phyloP scores from a whole-genome alignment of 2,329 filamentous ascomycete genomes.

The Stemphylium vesicarium region DNA sequence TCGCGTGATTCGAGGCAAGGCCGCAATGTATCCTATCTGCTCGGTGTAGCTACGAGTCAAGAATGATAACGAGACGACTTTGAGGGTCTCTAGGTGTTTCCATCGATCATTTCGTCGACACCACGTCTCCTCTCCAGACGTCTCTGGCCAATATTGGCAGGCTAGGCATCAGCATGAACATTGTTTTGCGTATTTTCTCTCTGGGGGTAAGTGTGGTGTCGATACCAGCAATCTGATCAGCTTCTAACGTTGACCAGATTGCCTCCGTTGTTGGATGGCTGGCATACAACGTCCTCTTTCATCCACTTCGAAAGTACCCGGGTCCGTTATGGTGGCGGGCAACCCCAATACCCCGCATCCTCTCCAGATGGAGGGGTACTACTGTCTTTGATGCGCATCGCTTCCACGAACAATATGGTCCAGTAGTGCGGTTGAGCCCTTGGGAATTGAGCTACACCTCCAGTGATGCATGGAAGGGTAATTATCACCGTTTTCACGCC shows the following conservation, averaged over 20 bases:
- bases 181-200: not conserved
- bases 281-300: slow-evolving; percentile 1
- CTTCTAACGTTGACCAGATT: not conserved
- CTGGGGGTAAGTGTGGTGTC: not conserved
- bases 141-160: not conserved
- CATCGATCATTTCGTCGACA: not conserved
- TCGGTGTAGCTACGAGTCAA: not conserved
- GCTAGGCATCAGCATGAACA: not conserved
- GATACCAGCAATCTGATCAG: not conserved
- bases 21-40: not conserved
- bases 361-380: slow-evolving; percentile 6
- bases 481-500: not conserved
- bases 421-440: slow-evolving; percentile 15
- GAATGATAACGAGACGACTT: not conserved
- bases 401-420: slow-evolving; percentile 17
- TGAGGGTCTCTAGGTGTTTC: not conserved
- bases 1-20: not conserved
- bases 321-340: not conserved
- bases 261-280: slow-evolving; percentile 2
- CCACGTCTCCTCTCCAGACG: not conserved
- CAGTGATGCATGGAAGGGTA: slow-evolving; percentile 16
- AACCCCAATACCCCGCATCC: slow-evolving; percentile 8
- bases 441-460: slow-evolving; percentile 9
- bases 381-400: slow-evolving; percentile 4
- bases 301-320: slow-evolving; percentile 9